Base-by-base conservation (phyloP, 495 filamentous ascomycete species). In the Penicillium atrosanguineum region DNA sequence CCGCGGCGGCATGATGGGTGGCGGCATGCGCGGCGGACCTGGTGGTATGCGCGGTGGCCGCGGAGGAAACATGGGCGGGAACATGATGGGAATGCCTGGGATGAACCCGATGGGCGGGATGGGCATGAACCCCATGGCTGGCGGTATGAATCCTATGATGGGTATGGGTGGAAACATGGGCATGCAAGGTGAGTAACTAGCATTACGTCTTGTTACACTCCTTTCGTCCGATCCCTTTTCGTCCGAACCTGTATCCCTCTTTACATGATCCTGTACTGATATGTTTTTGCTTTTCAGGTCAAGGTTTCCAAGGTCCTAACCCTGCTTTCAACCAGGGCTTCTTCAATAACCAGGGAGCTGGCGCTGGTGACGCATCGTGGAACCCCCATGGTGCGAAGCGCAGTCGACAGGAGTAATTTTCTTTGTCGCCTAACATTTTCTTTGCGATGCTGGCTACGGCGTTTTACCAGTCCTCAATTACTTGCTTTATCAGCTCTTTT, bases 351-450 rank as follows among this genome's bases (percentile, higher is more conserved):
- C 82, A 85, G 60, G 82, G 84, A 53, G 77, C 68, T 11, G 44
- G 52, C n/a, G 69, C 63, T 7, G 77, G 73, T 31, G 82, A 81
- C 54, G 86, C 82, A 26, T 80, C 79, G 57, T 88, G 88, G 83
- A 94, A 95, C 60, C 90, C 90, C 0, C 90, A 95, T 57, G 88
- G 88, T 25, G 83, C 87, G 8, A 95, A 95, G 69, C 80, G 88
- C 50, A 85, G 86, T 53, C 81, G 88, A 50, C 83, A 83, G 55
- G 84, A 87, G 62, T 87, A 77, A 67, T 52, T 14, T 14, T 20
- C 38, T n/a, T 40, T 15, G n/a, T n/a, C n/a, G 16, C 12, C 6
- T 52, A 34, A 14, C 31, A 34, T 14, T 34, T 34, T 34, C 14
- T 12, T 34, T 31, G n/a, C 15, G 39, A 29, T 47, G 40, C 52